These are phyloP conservation scores for Lactarius evosmus DNA, from an alignment of 768 basidiomycete species.

Conservation along the genomic window DNA sequence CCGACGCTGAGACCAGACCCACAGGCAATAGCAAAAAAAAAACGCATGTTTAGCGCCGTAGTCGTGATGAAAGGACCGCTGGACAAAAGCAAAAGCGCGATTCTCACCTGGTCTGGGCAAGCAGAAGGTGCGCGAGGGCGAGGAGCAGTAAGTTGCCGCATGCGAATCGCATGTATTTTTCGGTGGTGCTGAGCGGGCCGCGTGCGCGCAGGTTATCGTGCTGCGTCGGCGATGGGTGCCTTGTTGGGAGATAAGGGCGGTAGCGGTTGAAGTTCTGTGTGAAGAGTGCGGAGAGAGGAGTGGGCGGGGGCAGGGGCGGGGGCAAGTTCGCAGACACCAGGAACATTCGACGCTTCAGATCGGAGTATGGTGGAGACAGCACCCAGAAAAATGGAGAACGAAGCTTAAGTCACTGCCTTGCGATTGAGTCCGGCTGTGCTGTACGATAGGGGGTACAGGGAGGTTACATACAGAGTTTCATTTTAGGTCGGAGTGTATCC, in stretches of 20 bases:
- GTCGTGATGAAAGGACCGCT: background rate
- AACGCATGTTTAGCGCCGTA: background rate
- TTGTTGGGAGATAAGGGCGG: background rate
- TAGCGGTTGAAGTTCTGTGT: background rate
- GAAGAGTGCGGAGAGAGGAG: background rate
- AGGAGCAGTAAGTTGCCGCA: conserved; percentile 1
- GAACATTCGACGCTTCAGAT: background rate
- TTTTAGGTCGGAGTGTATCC: background rate
- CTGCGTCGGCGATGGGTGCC: background rate
- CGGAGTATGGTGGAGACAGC: background rate
- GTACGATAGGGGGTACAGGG: background rate
- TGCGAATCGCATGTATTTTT: conserved; percentile 16
- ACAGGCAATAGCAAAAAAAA: background rate
- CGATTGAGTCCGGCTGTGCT: conserved; percentile 5
- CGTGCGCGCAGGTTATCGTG: background rate
- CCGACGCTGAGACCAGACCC: background rate
- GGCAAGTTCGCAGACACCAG: background rate
- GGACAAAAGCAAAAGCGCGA: background rate
- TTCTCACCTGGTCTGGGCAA: conserved; percentile 12
- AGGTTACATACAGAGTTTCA: background rate
- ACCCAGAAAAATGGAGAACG: background rate
- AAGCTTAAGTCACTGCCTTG: background rate
- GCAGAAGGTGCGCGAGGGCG: conserved; percentile 3
- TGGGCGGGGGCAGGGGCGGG: background rate
- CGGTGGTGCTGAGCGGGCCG: background rate